Evolutionary conservation across 768 basidiomycete species (phyloP), one percentile per base, ranked within the genome.

Genomic region (Russula griseocarnosa): DNA sequence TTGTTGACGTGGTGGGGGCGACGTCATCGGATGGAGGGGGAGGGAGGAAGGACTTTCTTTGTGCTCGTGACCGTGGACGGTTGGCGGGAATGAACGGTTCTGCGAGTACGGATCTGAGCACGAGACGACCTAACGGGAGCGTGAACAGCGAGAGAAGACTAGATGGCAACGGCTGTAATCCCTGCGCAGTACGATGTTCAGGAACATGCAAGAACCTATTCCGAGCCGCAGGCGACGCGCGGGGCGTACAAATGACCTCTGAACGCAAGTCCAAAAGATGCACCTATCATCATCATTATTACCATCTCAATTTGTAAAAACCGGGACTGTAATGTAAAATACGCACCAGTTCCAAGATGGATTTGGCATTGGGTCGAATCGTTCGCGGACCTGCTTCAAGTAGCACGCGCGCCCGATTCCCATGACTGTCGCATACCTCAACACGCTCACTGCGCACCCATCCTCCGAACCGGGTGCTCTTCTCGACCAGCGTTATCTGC

Each of bases 331-430:
- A 30, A 30, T 3, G 30, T 30, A 3, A 6, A 6, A 26, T 3
- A 20, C 87, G 73, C 71, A 94, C 96, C 76, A 98, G 72, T 70
- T 94, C 89, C 14, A 98, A 76, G 36, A 94, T 80, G 4, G 86
- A 76, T 61, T 81, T 82, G 7, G 89, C 83, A 56, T 86, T 85
- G 0, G 95, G 92, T 42, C 94, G 76, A 34, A 99, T 77, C 18
- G 92, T 95, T 46, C 95, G 78, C 28, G 96, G 94, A 1, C 96
- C 96, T 26, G 83, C 80, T 76, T 99, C 96, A 6, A 98, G 77
- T 4, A 91, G 71, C 11, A 94, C 79, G 5, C 72, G 70, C 14
- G 75, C 76, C 8, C 71, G 72, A 46, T 72, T 67, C 18, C 72
- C 69, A 20, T 69, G 60, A 9, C 52, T 47, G 34, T 72, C 67